Base-by-base conservation (phyloP, 2,329 filamentous ascomycete genomes). In the Verticillium dahliae region DNA sequence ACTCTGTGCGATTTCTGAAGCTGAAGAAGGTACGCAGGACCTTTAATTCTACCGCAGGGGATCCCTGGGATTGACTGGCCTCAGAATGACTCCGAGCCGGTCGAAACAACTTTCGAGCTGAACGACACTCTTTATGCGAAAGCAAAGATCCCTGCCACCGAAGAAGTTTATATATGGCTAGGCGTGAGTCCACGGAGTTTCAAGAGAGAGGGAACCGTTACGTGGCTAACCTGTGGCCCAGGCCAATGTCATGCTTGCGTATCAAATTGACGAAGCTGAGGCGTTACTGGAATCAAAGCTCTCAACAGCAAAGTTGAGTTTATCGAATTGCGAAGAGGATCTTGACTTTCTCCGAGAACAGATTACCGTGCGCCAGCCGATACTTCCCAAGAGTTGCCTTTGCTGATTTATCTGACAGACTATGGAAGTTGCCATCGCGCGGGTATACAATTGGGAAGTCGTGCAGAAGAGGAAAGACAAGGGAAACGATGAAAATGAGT, bases 361-460 rank as follows among this genome's bases (percentile, higher is more conserved):
- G 77, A 96, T 99, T 69, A 99, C 95, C 65, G 93, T 96, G 79
- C 18, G 18, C 18, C 18, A 22, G 18, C 18, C 18, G 18, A 58
- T 9, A 35, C 33, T 11, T 41, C 60, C 15, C 15, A 22, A 4
- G 14, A 2, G 2, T 1, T 13, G n/a, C 18, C 22, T 13, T 9
- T 35, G 39, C 58, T 38, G 56, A 60, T 58, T 62, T 31, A 2
- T 38, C 2, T 22, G 52, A n/a, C 67, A 96, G 91, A 97, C 93
- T 0, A 89, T 99, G 81, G 95, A 99, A 76, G 95, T 99, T 38
- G 95, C 95, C 4, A 92, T 94, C 50, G 95, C 95, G 27, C 85
- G 95, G 66, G 93, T 99, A n/a, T 98, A 99, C 77, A 99, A 99
- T 76, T 98, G 95, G 94, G 95, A 99, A 71, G 92, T 99, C 4